Evolutionary conservation across 164 flowering plant genomes (phyloP), one percentile per base, ranked within the genome.

Genomic region (Umbellularia californica): DNA sequence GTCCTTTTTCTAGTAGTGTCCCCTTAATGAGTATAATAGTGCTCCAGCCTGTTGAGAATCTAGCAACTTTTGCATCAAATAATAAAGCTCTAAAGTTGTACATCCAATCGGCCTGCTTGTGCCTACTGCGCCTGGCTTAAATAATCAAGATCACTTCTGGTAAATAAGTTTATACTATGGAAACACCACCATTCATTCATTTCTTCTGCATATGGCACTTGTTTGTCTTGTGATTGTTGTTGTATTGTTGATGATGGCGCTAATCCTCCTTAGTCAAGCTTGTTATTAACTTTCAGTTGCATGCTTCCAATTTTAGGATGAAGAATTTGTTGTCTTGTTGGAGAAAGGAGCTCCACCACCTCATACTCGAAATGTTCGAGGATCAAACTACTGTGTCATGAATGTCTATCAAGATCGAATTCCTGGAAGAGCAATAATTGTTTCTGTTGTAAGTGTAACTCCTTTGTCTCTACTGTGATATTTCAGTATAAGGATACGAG

Each of bases 331-430:
- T 2, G 73, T 78, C 33, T 58, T 94, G 79, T 78, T 92, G 82
- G 86, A 86, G 72, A 85, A 89, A 73, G 93, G 93, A 75, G 84
- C 82, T 19, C 85, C 82, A 70, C 47, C 47, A 20, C 99, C 98
- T 74, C 93, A 89, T 71, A 96, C 98, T 70, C 84, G 89, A 72
- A 81, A 92, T 81, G 97, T 92, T 71, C 85, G 90, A 63, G 97
- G 98, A 78, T 91, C 96, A 25, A 96, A 96, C 81, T 89, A 88
- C 72, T 96, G 98, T 81, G 79, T 80, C 47, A 83, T 96, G 79
- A 96, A 94, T 78, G 93, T 94, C 65, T 96, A 91, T 78, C 92
- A 90, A 5, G 97, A 94, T 74, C 84, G 97, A 75, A 92, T 94
- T 77, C 86, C 97, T 58, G 98, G 97, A 79, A 84, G 95, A 83